A percentile compares a stretch with the other conserved stretches of the same genome.
These are phyloP conservation scores for Globisporangium solare DNA, from an alignment of 352 stramenopile genomes.

Conservation along the genomic window DNA sequence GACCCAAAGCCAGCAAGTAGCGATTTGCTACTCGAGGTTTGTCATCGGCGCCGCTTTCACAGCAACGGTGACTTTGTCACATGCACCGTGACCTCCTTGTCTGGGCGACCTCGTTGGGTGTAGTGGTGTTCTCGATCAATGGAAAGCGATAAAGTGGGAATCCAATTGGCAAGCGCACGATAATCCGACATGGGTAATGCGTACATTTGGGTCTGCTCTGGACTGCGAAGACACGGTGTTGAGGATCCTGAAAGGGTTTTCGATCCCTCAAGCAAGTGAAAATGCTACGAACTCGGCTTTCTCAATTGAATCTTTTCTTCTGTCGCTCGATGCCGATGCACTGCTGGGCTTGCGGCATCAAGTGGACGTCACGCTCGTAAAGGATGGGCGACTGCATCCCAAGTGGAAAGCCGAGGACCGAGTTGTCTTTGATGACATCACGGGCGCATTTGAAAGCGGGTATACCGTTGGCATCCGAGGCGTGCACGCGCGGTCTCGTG, in stretches of 20 bases:
- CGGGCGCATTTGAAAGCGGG: conserved; percentile 13
- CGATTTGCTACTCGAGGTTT: conserved; percentile 10
- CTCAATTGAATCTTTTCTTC: not conserved
- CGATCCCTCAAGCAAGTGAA: conserved; percentile 16
- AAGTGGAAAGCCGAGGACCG: conserved; percentile 5
- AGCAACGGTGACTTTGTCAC: not conserved
- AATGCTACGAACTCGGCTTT: not conserved
- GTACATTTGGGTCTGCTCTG: not conserved
- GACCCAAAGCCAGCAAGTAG: conserved; percentile 4
- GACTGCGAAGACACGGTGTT: conserved; percentile 8
- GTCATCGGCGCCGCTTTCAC: not conserved
- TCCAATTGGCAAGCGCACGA: conserved; percentile 1
- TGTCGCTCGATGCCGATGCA: conserved; percentile 7
- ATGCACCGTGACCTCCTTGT: not conserved
- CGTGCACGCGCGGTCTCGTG: conserved; percentile 20
- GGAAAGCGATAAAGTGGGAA: conserved; percentile 11
- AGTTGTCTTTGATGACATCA: conserved; percentile 14
- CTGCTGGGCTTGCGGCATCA: conserved; percentile 15
- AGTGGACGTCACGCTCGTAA: conserved; percentile 27
- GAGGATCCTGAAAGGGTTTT: conserved; percentile 12
- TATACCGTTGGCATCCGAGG: conserved; percentile 30
- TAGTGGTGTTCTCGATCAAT: not conserved
- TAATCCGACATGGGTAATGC: not conserved
- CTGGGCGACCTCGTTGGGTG: conserved; percentile 5
- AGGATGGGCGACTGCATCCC: conserved; percentile 16